Base-by-base conservation (phyloP, 768 basidiomycete genomes). In the Mycena polygramma region DNA sequence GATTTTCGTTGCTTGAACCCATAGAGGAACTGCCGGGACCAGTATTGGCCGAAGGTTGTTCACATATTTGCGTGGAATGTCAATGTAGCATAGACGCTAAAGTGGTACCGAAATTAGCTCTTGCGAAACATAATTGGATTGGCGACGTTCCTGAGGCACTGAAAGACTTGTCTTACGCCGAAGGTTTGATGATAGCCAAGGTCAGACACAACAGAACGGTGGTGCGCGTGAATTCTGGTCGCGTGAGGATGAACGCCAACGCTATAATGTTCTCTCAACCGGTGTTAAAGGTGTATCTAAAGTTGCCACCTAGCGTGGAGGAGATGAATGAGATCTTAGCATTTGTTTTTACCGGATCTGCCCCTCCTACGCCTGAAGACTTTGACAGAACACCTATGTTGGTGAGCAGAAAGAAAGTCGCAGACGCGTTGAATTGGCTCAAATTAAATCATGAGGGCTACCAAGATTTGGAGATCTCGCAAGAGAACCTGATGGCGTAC, bases 181-280 rank as follows among this genome's bases (percentile, higher is more conserved):
- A 54, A 19, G 17, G 53, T 13, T 35, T 54, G 0, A 30, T 54
- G 26, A 54, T 54, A 10, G 53, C 53, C 2, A 17, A 19, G 20
- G 30, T 54, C 7, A 9, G 53, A 35, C 53, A 54, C 14, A 54
- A 36, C 35, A 54, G 26, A 7, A 35, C 30, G 11, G 53, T 54
- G 1, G 53, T 54, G 4, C 7, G 53, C 1, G 53, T 54, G 5
- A 36, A 30, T 15, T 54, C 53, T 5, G 53, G 53, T 1, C 26
- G 53, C 14, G 53, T 54, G 2, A 30, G 35, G 2, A 54, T 54
- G 53, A 35, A 7, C 15, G 53, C 53, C 0, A 54, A 54, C 17
- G 30, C 19, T 15, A 54, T 54, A 8, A 54, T 54, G 53, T 54
- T 54, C 19, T 30, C 53, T 11, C 53, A 54, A 26, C 53, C 53